Evolutionary conservation across 2,329 filamentous ascomycete species (phyloP).

Genomic region (Phoma herbarum): DNA sequence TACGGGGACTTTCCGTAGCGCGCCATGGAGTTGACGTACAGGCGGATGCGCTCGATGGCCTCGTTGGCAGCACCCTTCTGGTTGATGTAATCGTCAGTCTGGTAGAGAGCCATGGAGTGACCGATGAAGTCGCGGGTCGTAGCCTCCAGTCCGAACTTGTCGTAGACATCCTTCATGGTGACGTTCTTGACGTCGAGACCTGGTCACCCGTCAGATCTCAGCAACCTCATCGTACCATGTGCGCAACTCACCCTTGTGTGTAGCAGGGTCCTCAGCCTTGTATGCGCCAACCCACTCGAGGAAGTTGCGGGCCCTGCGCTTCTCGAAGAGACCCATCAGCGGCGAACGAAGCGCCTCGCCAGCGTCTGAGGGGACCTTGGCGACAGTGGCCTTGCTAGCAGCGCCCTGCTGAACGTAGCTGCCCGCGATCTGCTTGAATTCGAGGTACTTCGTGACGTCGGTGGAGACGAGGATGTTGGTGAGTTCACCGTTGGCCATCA

Average conservation of each 20-base stretch:
- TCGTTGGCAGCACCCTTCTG: conserved; percentile 78
- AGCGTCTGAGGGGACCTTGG: conserved; percentile 95
- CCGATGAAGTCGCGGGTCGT: conserved; percentile 95
- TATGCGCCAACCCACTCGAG: conserved; percentile 94
- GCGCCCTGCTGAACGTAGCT: conserved; percentile 94
- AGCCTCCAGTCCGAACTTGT: conserved; percentile 93
- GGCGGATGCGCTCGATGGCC: conserved; percentile 87
- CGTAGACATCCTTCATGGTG: conserved; percentile 98
- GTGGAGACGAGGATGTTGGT: conserved; percentile 98
- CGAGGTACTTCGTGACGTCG: conserved; percentile 68
- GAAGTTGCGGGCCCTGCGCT: conserved; percentile 95
- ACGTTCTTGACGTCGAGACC: conserved; percentile 80
- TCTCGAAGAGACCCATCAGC: conserved; percentile 97
- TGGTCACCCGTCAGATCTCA: conserved; percentile 26
- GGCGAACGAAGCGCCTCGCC: conserved; percentile 87
- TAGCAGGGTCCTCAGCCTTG: conserved; percentile 79
- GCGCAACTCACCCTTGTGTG: conserved; percentile 79
- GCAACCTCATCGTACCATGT: background rate
- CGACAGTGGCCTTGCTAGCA: conserved; percentile 85
- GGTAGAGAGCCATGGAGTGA: conserved; percentile 97
- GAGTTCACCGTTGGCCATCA: conserved; percentile 98
- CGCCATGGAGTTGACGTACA: conserved; percentile 98
- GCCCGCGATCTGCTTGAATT: conserved; percentile 77
- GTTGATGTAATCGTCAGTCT: conserved; percentile 86
- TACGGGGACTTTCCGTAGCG: conserved; percentile 98